Base-by-base conservation (phyloP, 441 rosid genomes). In the Geranium incanum region DNA sequence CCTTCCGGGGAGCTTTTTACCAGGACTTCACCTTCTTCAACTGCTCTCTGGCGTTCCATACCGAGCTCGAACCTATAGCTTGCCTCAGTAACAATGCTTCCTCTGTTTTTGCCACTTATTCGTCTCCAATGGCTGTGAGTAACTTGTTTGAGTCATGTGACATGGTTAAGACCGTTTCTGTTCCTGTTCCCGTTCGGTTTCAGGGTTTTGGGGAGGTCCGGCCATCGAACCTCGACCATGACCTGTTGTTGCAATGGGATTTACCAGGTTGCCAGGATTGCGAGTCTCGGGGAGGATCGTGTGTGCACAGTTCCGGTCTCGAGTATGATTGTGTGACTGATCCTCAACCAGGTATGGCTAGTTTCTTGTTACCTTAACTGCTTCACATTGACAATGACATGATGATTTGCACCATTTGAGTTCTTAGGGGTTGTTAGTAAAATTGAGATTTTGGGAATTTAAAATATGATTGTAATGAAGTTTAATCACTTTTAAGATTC, bases 21-120 rank as follows among this genome's bases (percentile, higher is more conserved):
- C 83, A 79, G 37, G 38, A 71, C 0, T 92, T 85, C 76, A 77
- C 85, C 0, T 84, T 90, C 78, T 89, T 89, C 37, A 87, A 80
- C 36, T 92, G 98, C 72, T 82, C 91, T 1, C 77, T 67, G 0
- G 70, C 74, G 38, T 77, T 74, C 57, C 73, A 52, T 15, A 48
- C 67, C 48, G 41, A 45, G 43, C 74, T 86, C 23, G 75, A 82
- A 37, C 86, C 93, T 0, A 83, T 90, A 12, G 80, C 84, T 66
- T 92, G 98, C 77, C 79, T 86, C 36, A 86, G 89, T 71, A 71
- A 48, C 12, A 1, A 59, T 9, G 81, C 75, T 48, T 72, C 78
- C 82, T 75, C 83, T 7, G 84, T 88, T 70, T 89, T 85, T 57
- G 93, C 96, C 5, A 82, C 90, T 15, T 84, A 91, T 4, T 84